These are phyloP conservation scores for Colletotrichum nymphaeae DNA, from an alignment of 2,329 filamentous ascomycete genomes.

Conservation along the genomic window DNA sequence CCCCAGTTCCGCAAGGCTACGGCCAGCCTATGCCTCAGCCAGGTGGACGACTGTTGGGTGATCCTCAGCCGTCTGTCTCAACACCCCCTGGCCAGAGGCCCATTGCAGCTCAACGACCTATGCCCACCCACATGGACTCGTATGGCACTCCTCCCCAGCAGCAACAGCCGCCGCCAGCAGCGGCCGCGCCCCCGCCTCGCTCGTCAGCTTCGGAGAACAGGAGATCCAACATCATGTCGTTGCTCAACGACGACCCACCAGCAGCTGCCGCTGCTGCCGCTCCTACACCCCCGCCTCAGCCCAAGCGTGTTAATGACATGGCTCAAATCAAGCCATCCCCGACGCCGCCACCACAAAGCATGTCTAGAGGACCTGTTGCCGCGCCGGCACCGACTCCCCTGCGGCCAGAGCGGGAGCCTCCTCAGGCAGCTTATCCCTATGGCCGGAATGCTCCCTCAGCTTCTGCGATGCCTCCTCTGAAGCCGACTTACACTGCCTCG, in stretches of 20 bases:
- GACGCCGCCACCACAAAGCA: slow-evolving; percentile 61
- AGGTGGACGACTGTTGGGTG: slow-evolving; percentile 54
- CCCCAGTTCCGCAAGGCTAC: slow-evolving; percentile 47
- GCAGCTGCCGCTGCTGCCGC: slow-evolving; percentile 51
- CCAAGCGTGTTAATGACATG: slow-evolving; percentile 63
- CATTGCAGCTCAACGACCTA: slow-evolving; percentile 40
- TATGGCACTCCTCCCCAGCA: slow-evolving; percentile 45
- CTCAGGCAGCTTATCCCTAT: slow-evolving; percentile 62
- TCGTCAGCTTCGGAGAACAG: slow-evolving; percentile 63
- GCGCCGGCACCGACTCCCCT: slow-evolving; percentile 53
- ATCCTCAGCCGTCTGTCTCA: slow-evolving; percentile 46
- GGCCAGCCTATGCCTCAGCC: slow-evolving; percentile 53
- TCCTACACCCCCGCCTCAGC: slow-evolving; percentile 40
- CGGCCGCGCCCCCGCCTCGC: slow-evolving; percentile 52
- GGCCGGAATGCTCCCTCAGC: slow-evolving; percentile 51
- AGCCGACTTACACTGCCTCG: slow-evolving; percentile 63
- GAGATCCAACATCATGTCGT: slow-evolving; percentile 71
- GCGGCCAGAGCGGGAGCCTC: slow-evolving; percentile 63
- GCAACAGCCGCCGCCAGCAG: slow-evolving; percentile 50
- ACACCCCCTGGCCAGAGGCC: slow-evolving; percentile 41
- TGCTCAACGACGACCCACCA: slow-evolving; percentile 70
- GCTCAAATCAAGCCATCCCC: slow-evolving; percentile 55
- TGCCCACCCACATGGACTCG: slow-evolving; percentile 45
- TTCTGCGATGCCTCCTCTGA: slow-evolving; percentile 65
- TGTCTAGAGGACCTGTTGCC: slow-evolving; percentile 52